Base-by-base conservation (phyloP, 305 asterid species). In the Fraxinus xanthoxyloides region DNA sequence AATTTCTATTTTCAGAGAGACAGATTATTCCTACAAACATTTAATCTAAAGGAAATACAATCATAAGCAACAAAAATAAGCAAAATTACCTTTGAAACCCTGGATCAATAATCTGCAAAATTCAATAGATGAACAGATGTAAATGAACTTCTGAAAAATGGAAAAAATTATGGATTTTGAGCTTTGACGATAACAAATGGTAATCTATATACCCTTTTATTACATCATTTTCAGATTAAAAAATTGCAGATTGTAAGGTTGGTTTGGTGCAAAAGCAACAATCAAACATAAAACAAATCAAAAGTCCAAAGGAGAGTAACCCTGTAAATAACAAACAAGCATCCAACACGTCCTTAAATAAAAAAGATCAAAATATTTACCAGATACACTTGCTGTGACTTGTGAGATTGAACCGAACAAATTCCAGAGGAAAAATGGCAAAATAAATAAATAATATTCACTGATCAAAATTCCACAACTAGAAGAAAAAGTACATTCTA, bases 201-300 rank as follows among this genome's bases (percentile, higher is more conserved):
- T 81, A 81, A 76, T 72, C 75, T 34, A 80, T 59, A 84, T 40
- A 85, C 82, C 81, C 19, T 59, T 80, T 82, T 81, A 65, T 82
- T 81, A 30, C 65, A 4, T 63, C 35, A 46, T 51, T 80, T 80
- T 83, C 63, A n/a, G 74, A 83, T 48, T 83, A 87, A 84, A 86
- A 72, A 59, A 30, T 32, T 63, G 21, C 84, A 86, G 67, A 17
- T 72, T 76, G 23, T 72, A 9, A 75, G 78, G 82, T 82, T 48
- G 82, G 88, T 81, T 88, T 61, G 92, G 93, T 84, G 84, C 75
- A 79, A 83, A 78, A 88, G 90, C 94, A 89, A 77, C 85, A 65
- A 80, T 21, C 63, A 67, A 21, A 59, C 46, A 63, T 36, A 81
- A 72, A 82, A 32, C 40, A 86, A 84, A 77, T 54, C 65, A 54